Evolutionary conservation across 768 basidiomycete species (phyloP), one percentile per base, ranked within the genome.

Genomic region (Pleurotus sapidus): DNA sequence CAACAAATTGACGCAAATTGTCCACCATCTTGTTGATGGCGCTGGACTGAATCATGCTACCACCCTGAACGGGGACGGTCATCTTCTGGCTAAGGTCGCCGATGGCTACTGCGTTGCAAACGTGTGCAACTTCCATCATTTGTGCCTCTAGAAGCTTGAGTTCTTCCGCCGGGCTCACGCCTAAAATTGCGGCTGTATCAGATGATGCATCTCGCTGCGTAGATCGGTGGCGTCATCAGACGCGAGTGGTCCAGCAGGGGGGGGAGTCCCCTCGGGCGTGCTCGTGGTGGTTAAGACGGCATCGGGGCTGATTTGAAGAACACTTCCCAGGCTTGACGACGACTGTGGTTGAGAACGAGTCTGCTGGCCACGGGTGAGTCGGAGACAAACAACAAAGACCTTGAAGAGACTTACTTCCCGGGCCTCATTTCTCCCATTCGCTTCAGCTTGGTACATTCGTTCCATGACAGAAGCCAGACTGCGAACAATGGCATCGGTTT

Each of bases 71-170:
- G 8, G 83, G 83, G n/a, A 90, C 88, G 17, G 86, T 86, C 57
- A 91, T 90, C 72, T 89, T 89, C 69, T 90, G 85, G 49, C 84
- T 86, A 56, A 91, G 67, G 63, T 91, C 88, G 6, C 89, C 89
- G 3, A 80, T 75, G 1, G 89, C 89, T 49, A 91, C 89, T 15
- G 89, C 89, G 66, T 88, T 88, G 69, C 89, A 91, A 34, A 91
- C 89, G 27, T 89, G 76, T n/a, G 88, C 88, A 46, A 91, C 88
- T 63, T 91, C 77, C 73, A 91, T 87, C 0, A 93, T 89, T 72
- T 93, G 91, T 18, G 89, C 88, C 69, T 91, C 91, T 57, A 94
- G 80, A 37, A 92, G 70, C 62, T 81, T 82, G 30, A 93, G 79
- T 72, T 94, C 91, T 68, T 91, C 85, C 8, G 86, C 82, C n/a